Base-by-base conservation (phyloP, 2,329 filamentous ascomycete species). In the Cercospora zeae-maydis region DNA sequence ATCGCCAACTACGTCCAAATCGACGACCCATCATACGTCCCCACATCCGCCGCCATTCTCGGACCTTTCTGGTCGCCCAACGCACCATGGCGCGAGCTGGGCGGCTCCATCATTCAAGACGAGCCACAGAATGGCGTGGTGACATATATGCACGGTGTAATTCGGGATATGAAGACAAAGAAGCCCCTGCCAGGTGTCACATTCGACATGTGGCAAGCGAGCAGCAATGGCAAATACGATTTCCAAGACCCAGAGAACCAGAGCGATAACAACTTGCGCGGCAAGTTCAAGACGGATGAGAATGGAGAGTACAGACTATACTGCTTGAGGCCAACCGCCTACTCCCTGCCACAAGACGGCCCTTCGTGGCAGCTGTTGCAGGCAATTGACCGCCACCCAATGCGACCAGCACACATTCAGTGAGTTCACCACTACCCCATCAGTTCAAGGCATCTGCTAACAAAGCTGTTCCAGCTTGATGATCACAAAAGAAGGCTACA, bases 151-250 rank as follows among this genome's bases (percentile, higher is more conserved):
- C 87, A 91, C 80, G 89, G 89, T 69, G 79, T 82, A 52, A 83
- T 92, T 72, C 82, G 77, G 54, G 86, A 90, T 72, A 79, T 88
- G 68, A 79, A 84, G 66, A 89, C 87, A 63, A 85, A 86, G 73
- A 83, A 73, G 78, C 86, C 86, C 65, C 87, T 92, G 71, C 82
- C 82, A 59, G 80, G 82, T 71, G 88, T 88, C 69, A 86, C 90
- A 67, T 86, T 92, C 71, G 89, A 92, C 74, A 88, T 91, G 80
- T 92, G 89, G 89, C 87, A 92, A 75, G 88, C 89, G 56, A 88
- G 84, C 68, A 81, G 87, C 75, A 91, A 91, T 78, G 88, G 88
- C 75, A 86, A 88, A 74, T 91, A 91, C 80, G 73, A 75, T 62
- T 75, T 89, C 82, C 87, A 90, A 77, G 89, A 91, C 76, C 88